Evolutionary conservation across 192 early-diverging fungal species (phyloP).

Genomic region (Umbelopsis vinacea): DNA sequence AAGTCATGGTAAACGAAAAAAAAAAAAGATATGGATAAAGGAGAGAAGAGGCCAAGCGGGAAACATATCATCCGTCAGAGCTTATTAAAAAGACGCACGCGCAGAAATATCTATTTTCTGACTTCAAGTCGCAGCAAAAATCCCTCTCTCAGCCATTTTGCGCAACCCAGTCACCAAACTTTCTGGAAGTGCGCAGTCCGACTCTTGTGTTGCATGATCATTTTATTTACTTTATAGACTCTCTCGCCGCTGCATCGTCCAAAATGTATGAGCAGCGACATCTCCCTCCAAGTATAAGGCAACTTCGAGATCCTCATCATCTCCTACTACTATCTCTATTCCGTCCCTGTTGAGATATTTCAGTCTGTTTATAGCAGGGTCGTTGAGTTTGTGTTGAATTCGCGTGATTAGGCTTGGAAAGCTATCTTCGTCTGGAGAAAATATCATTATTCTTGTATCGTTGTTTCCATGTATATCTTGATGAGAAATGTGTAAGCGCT

Average conservation of each 20-base stretch:
- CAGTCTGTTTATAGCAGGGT: background rate
- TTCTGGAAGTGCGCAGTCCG: background rate
- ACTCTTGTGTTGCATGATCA: too few relatives aligned
- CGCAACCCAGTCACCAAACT: background rate
- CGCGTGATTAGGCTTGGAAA: background rate
- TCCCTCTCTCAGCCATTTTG: too few relatives aligned
- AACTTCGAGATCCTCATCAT: background rate
- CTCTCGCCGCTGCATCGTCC: background rate
- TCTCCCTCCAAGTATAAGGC: background rate
- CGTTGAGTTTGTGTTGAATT: background rate
- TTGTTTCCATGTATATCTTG: background rate
- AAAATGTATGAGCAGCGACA: background rate
- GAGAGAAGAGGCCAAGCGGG: background rate
- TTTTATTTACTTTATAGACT: background rate
- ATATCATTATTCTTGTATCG: background rate
- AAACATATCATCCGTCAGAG: too few relatives aligned
- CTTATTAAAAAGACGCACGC: background rate
- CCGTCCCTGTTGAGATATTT: background rate
- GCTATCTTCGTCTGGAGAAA: background rate
- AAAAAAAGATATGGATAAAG: background rate
- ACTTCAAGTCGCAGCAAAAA: too few relatives aligned
- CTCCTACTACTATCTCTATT: conserved; percentile 7
- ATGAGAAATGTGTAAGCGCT: background rate
- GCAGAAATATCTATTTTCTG: background rate
- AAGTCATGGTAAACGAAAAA: background rate